Evolutionary conservation across 2,329 filamentous ascomycete species (phyloP).

Genomic region (Aspergillus hortae): DNA sequence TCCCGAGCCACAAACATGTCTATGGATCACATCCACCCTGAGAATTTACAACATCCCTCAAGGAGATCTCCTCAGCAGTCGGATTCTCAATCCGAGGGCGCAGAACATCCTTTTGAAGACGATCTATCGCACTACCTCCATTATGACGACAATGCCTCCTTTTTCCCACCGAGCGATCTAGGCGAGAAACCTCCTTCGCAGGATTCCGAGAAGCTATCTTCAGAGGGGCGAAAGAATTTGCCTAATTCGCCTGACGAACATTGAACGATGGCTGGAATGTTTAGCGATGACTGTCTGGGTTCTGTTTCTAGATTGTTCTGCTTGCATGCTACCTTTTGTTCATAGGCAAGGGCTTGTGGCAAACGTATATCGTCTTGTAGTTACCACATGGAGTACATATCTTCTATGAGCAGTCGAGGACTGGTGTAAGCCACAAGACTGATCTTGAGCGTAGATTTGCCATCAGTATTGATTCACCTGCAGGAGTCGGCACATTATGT

Average conservation of each 20-base stretch:
- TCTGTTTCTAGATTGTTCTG: too few relatives aligned
- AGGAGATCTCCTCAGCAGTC: background rate
- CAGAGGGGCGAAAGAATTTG: background rate
- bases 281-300: too few relatives aligned
- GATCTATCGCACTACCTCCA: constrained; percentile 30
- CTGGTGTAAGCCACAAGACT: too few relatives aligned
- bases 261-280: background rate
- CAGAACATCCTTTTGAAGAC: constrained; percentile 9
- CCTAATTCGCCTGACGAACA: background rate
- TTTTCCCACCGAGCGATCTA: constrained; percentile 30
- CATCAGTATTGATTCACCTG: too few relatives aligned
- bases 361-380: too few relatives aligned
- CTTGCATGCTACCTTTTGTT: too few relatives aligned
- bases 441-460: too few relatives aligned
- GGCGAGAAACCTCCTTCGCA: constrained; percentile 15
- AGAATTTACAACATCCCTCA: background rate
- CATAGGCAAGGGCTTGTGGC: too few relatives aligned
- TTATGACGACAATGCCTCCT: constrained; percentile 34
- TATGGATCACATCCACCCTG: background rate
- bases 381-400: too few relatives aligned
- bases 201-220: background rate
- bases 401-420: too few relatives aligned
- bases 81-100: background rate
- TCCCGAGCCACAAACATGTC: background rate
- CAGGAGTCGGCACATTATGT: too few relatives aligned